Conservation (phyloP, 2,329 filamentous ascomycete genomes). For the Nemania abortiva region DNA sequence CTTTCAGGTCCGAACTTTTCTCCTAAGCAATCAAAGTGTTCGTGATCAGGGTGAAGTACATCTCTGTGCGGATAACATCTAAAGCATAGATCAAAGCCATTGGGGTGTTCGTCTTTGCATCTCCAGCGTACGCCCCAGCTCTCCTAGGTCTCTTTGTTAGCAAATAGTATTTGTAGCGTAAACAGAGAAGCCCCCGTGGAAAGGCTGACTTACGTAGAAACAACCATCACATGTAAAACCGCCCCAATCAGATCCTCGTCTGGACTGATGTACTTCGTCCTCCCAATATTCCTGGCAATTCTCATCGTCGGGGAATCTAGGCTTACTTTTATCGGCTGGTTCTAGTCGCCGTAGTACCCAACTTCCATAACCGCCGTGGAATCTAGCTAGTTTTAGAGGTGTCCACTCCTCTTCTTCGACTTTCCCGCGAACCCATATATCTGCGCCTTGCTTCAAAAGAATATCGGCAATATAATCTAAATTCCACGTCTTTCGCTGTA, state of each 20-base stretch:
- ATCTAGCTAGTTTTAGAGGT: slow-evolving; percentile 9
- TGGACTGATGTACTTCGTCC: slow-evolving; percentile 8
- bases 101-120: not conserved
- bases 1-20: slow-evolving; percentile 6
- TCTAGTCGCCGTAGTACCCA: slow-evolving; percentile 2
- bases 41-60: slow-evolving; percentile 10
- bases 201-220: slow-evolving; percentile 6
- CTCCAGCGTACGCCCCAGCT: slow-evolving; percentile 1
- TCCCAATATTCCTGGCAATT: slow-evolving; percentile 5
- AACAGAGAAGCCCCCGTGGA: not conserved
- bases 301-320: not conserved
- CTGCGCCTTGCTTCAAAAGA: not conserved
- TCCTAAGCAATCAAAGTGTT: not conserved
- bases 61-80: slow-evolving; percentile 15
- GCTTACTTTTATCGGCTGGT: not conserved
- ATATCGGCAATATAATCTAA: slow-evolving; percentile 1
- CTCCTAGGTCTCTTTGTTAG: not conserved
- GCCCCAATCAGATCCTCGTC: not conserved
- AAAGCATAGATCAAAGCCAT: slow-evolving; percentile 11
- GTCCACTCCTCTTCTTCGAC: slow-evolving; percentile 18
- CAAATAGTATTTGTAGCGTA: not conserved
- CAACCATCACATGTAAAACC: slow-evolving; percentile 2
- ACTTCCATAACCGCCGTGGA: not conserved
- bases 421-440: slow-evolving; percentile 15
- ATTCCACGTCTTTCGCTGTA: not conserved